Evolutionary conservation across 352 stramenopile species (phyloP), one percentile per base, ranked within the genome.

Genomic region (Phytophthora meadii): DNA sequence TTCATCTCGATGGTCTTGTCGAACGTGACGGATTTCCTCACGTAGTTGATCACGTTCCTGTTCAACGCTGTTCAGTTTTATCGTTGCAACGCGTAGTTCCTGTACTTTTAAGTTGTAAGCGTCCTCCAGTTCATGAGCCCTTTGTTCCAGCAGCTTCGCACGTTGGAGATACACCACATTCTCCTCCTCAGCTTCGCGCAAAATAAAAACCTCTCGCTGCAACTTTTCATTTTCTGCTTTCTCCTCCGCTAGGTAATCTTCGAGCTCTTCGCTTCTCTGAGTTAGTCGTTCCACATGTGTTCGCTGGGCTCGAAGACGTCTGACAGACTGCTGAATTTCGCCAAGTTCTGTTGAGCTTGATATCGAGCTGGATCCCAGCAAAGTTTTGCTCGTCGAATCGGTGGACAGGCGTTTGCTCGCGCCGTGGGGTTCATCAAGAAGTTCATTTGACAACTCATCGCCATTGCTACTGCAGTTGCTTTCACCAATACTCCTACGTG

Each of bases 241-340:
- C 10, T 78, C 65, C 4, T 81, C 47, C 1, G 49, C 52, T 19
- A 83, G 32, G 22, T 79, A 62, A 8, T 40, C 19, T 39, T 88
- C 71, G 22, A 89, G 68, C 1, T 67, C 68, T 24, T 79, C 70
- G 42, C 82, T 88, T 37, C 68, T 59, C 4, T 80, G 44, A 1
- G 67, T 66, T 8, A 91, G 61, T 14, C 82, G 72, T 59, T 88
- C 76, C 32, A 91, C 82, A 8, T 86, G 80, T 15, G 76, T 68
- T 11, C 74, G 78, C 45, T 91, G 82, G 6, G 76, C 65, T 48
- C 78, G 66, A 22, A 90, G 56, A 22, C 78, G 71, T 54, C 81
- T 50, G 12, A 86, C 76, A 0, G 80, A 89, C 41, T 87, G 68
- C 54, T 87, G 74, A 66, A 89, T 88, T 34, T 89, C 69, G 39